These are phyloP conservation scores for Rhizophagus prolifer DNA, from an alignment of 192 early-diverging fungal species.

Conservation along the genomic window DNA sequence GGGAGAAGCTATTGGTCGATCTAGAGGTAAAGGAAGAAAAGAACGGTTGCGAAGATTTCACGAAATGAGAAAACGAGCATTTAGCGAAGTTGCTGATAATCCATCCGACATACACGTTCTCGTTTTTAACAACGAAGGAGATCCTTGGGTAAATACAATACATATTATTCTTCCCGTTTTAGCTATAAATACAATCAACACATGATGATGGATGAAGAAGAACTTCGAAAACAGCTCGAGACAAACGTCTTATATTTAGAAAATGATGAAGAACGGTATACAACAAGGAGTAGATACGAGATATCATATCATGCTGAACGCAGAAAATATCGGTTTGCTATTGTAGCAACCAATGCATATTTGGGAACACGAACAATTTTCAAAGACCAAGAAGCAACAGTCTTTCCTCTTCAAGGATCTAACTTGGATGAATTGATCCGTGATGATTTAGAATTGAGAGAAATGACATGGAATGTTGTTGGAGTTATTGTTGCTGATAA, in stretches of 20 bases:
- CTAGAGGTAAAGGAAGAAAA: slow-evolving; percentile 44
- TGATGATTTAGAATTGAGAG: slow-evolving; percentile 20
- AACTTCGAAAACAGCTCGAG: slow-evolving; percentile 37
- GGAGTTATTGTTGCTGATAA: slow-evolving; percentile 25
- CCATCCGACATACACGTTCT: slow-evolving; percentile 42
- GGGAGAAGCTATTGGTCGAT: slow-evolving; percentile 24
- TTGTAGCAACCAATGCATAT: slow-evolving; percentile 33
- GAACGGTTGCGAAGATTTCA: slow-evolving; percentile 37
- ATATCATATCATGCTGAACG: slow-evolving; percentile 30
- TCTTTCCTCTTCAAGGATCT: slow-evolving; percentile 5
- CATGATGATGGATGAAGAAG: slow-evolving; percentile 46
- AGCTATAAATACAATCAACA: slow-evolving; percentile 59
- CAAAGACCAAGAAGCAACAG: neutral
- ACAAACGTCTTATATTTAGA: slow-evolving; percentile 42
- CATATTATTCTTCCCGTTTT: neutral
- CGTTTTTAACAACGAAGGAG: slow-evolving; percentile 56
- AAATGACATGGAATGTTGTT: slow-evolving; percentile 23
- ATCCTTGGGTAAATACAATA: slow-evolving; percentile 42
- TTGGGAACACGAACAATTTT: neutral
- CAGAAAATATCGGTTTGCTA: slow-evolving; percentile 42
- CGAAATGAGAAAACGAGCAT: slow-evolving; percentile 36
- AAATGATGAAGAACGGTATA: slow-evolving; percentile 47
- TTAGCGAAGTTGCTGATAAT: slow-evolving; percentile 37
- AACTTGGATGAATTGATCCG: slow-evolving; percentile 22
- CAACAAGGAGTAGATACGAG: slow-evolving; percentile 30